phyloP scores from a whole-genome alignment of 257 asterid species.

The Capsicum pubescens region DNA sequence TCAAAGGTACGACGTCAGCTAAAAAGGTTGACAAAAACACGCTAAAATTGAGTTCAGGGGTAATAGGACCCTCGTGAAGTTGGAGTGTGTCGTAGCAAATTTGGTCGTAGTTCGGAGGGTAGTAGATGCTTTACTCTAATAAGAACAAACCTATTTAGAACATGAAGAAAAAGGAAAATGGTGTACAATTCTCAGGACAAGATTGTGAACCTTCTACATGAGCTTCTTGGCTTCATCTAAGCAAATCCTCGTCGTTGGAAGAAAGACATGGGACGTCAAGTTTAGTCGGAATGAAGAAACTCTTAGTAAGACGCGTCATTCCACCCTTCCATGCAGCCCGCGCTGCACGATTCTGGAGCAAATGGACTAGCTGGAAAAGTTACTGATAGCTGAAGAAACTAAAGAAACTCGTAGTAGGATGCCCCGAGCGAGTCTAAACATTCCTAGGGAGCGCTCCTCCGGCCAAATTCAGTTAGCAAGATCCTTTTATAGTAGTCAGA shows the following conservation, averaged over 20 bases:
- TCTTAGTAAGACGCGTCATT: background rate
- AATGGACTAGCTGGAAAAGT: background rate
- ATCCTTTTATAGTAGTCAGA: slow-evolving; percentile 73
- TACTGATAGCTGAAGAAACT: background rate
- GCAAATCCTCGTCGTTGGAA: background rate
- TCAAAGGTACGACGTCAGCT: too few species aligned
- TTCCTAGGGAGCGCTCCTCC: slow-evolving; percentile 22
- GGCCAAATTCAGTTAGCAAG: slow-evolving; percentile 48
- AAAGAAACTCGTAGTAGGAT: background rate
- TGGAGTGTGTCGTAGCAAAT: too few species aligned
- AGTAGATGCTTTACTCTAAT: background rate
- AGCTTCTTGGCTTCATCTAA: slow-evolving; percentile 20
- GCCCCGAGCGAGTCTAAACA: too few species aligned
- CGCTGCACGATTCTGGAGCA: background rate
- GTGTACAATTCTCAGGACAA: background rate
- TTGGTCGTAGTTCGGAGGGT: too few species aligned
- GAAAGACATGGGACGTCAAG: background rate
- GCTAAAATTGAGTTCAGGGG: too few species aligned
- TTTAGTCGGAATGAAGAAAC: background rate
- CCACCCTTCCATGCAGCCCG: background rate
- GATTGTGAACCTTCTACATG: slow-evolving; percentile 10
- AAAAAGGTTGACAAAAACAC: too few species aligned
- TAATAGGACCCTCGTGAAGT: too few species aligned
- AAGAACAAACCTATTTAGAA: background rate
- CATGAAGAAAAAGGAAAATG: background rate